Percentiles rank a stretch among this genome's conserved stretches.
These are phyloP conservation scores for Carex littledalei DNA, from an alignment of 176 grass and related monocot genomes.

Conservation along the genomic window DNA sequence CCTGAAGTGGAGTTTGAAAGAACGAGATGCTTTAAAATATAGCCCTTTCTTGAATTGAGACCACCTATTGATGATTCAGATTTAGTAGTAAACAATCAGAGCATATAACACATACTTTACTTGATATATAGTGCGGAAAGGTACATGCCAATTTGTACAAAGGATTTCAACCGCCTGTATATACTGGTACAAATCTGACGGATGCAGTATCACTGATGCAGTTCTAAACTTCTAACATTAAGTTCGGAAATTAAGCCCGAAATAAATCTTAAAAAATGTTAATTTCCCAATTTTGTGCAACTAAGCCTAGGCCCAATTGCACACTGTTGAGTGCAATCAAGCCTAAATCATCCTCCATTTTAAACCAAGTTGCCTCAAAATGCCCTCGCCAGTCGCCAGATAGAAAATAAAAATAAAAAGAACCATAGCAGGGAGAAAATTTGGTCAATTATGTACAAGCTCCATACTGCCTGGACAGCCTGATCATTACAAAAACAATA, in stretches of 20 bases:
- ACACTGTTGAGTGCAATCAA: background rate
- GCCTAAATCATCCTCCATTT: background rate
- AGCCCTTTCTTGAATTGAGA: conserved; percentile 24
- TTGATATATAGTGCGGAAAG: background rate
- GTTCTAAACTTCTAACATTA: background rate
- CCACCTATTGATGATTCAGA: background rate
- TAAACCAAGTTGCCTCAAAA: background rate
- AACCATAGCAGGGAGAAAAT: background rate
- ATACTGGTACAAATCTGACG: background rate
- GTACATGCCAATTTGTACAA: background rate
- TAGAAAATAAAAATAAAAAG: background rate
- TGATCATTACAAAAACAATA: background rate
- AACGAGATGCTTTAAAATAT: conserved; percentile 15
- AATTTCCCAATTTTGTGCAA: background rate
- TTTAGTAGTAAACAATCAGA: background rate
- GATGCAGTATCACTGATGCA: background rate
- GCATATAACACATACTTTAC: background rate
- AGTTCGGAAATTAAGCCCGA: background rate
- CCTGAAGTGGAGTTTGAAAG: conserved; percentile 38
- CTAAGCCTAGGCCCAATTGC: background rate
- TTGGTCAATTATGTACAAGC: background rate
- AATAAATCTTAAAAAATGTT: background rate
- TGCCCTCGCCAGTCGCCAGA: too few relatives aligned
- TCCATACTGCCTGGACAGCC: background rate
- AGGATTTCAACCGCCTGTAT: background rate